Percentiles rank a stretch among this genome's conserved stretches.
Conservation (phyloP, 106 monocot species). For the Amphibolis antarctica region DNA sequence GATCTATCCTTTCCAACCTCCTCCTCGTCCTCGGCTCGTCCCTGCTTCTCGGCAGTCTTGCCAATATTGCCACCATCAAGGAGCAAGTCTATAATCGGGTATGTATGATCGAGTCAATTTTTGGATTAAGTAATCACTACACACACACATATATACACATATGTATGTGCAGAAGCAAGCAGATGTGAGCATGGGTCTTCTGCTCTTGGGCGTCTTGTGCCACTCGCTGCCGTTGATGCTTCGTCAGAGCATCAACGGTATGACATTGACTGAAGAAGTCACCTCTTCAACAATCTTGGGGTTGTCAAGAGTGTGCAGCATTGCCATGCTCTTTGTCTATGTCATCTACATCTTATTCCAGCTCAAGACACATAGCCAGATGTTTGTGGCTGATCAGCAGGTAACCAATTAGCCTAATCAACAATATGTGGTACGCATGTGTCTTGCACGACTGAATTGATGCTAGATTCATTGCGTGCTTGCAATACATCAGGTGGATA, state of each 20-base stretch:
- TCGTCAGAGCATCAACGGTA: constrained; percentile 15
- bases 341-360: constrained; percentile 78
- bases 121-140: too few relatives aligned
- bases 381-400: constrained; percentile 52
- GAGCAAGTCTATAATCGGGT: constrained; percentile 54
- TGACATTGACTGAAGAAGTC: too few relatives aligned
- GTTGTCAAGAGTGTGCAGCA: constrained; percentile 62
- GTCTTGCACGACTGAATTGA: too few relatives aligned
- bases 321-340: constrained; percentile 64
- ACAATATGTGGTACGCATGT: too few relatives aligned
- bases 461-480: too few relatives aligned
- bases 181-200: constrained; percentile 52
- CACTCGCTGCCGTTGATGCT: constrained; percentile 42
- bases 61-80: constrained; percentile 30
- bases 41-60: constrained; percentile 57
- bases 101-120: background rate
- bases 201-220: constrained; percentile 51
- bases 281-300: constrained; percentile 7
- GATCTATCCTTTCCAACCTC: constrained; percentile 75
- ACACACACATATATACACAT: too few relatives aligned
- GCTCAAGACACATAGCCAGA: constrained; percentile 68
- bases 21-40: constrained; percentile 82
- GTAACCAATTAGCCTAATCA: too few relatives aligned
- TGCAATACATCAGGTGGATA: background rate
- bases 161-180: constrained; percentile 52